phyloP scores from a whole-genome alignment of 176 grass and related monocot species.

The Avena sativa region DNA sequence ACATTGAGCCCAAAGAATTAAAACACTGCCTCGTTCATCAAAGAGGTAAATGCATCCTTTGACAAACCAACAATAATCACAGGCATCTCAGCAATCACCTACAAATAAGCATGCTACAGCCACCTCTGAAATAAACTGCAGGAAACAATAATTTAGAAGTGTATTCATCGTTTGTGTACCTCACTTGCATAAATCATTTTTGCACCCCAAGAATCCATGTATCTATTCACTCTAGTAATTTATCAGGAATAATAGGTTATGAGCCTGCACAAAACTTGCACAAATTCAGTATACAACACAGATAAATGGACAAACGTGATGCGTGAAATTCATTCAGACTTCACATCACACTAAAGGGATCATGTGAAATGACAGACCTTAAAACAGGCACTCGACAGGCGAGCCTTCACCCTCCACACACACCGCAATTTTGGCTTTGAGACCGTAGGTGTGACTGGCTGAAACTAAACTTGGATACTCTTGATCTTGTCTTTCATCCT shows the following conservation, averaged over 20 bases:
- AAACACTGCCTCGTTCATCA: slow-evolving; percentile 83
- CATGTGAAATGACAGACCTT: no score
- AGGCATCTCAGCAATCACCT: slow-evolving; percentile 97
- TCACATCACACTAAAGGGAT: not conserved
- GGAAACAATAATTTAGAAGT: slow-evolving; percentile 13
- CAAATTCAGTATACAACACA: not conserved
- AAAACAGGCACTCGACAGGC: slow-evolving; percentile 66
- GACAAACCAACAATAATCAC: slow-evolving; percentile 80
- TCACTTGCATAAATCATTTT: slow-evolving; percentile 94
- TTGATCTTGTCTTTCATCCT: no score
- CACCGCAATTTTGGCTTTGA: no score
- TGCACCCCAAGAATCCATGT: slow-evolving; percentile 91
- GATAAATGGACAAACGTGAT: not conserved
- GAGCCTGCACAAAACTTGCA: slow-evolving; percentile 56
- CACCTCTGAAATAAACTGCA: not conserved
- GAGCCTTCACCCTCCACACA: slow-evolving; percentile 23
- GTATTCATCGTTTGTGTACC: slow-evolving; percentile 31
- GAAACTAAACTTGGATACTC: no score
- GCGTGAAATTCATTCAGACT: not conserved
- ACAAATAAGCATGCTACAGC: not conserved
- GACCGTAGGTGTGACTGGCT: no score
- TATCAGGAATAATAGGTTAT: slow-evolving; percentile 89
- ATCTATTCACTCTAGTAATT: slow-evolving; percentile 84
- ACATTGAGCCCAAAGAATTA: not conserved
- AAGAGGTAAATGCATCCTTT: slow-evolving; percentile 91